Base-by-base conservation (phyloP, 192 early-diverging fungal species). In the Entomortierella lignicola region DNA sequence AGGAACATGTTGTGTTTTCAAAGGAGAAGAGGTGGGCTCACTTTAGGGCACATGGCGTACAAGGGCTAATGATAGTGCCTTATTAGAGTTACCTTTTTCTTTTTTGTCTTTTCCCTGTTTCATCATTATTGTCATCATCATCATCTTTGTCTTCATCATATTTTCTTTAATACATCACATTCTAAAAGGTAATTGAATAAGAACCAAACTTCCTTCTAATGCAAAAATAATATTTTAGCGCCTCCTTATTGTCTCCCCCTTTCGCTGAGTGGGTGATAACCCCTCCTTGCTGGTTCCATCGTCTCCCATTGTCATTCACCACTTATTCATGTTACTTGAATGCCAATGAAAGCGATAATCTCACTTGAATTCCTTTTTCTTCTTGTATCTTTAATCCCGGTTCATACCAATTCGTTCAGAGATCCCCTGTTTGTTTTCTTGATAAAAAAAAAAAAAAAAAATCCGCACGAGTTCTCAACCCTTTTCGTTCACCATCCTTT, bases 381-480 rank as follows among this genome's bases (percentile, higher is more conserved):
- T 50, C 61, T 34, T 47, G 50, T 29, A 21, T 63, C 31, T 42
- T 42, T 52, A 54, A 66, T 66, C 63, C 42, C 63, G 34, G 54
- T 66, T 52, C 50, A 63, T 10, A 47, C 61, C 61, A 63, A 48
- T 30, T n/a, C 61, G 21, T 15, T 18, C 39, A 42, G 13, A n/a
- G n/a, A n/a, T n/a, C n/a, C n/a, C n/a, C n/a, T n/a, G n/a, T n/a
- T n/a, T n/a, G n/a, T n/a, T n/a, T n/a, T n/a, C n/a, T n/a, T n/a
- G n/a, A n/a, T n/a, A n/a, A n/a, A n/a, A n/a, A n/a, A n/a, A n/a
- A n/a, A n/a, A n/a, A n/a, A n/a, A n/a, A n/a, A n/a, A n/a, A n/a
- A n/a, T n/a, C n/a, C n/a, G n/a, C n/a, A n/a, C n/a, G n/a, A n/a
- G n/a, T n/a, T n/a, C n/a, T n/a, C n/a, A n/a, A n/a, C n/a, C n/a